A percentile compares a stretch with the other conserved stretches of the same genome.
phyloP scores from a whole-genome alignment of 129 eudicot species.

The Kitagawia praeruptora region DNA sequence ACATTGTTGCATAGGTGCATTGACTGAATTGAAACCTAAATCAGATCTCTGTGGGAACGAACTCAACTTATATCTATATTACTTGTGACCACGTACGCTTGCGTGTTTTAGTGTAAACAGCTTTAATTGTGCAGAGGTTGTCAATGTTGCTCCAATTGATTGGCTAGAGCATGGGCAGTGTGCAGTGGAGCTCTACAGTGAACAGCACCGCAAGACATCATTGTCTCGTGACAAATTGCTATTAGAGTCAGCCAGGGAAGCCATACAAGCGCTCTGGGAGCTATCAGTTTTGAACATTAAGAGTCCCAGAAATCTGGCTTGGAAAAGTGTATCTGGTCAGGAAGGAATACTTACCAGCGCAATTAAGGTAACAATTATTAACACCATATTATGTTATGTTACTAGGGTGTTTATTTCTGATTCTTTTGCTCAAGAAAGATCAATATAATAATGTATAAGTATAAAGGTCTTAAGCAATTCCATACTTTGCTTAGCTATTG shows the following conservation, averaged over 20 bases:
- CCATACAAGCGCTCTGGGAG: constrained; percentile 44
- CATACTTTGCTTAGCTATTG: not conserved
- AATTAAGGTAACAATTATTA: constrained; percentile 34
- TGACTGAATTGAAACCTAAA: no score
- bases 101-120: no score
- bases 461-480: not conserved
- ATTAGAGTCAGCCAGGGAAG: constrained; percentile 52
- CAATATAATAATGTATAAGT: not conserved
- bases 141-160: no score
- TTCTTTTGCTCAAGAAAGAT: not conserved
- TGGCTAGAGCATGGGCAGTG: no score
- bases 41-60: no score
- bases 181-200: no score
- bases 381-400: not conserved
- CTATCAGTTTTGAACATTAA: constrained; percentile 25
- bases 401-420: not conserved
- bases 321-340: constrained; percentile 63
- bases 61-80: no score
- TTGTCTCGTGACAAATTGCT: constrained; percentile 72
- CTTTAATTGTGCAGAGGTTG: no score
- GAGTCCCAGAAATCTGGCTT: constrained; percentile 27
- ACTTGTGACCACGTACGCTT: no score
- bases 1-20: no score
- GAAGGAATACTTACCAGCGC: constrained; percentile 51
- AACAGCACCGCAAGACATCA: constrained; percentile 67